Conservation (phyloP, 306 rosid genomes). For the Senna tora region DNA sequence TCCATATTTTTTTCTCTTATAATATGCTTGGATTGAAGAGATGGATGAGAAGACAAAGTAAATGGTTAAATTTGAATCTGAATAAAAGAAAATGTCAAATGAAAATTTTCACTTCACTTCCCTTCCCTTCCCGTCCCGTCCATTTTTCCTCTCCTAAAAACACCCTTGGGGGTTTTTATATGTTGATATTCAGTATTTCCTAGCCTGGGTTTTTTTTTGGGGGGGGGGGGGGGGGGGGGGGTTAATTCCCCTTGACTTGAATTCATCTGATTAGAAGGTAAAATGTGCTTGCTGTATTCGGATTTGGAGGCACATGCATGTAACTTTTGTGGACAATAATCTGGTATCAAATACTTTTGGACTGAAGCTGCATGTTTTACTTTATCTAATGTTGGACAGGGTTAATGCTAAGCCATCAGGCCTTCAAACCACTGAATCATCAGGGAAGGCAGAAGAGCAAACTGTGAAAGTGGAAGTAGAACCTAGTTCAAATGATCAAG, state of each 20-base stretch:
- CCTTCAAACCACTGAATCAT: conserved; percentile 52
- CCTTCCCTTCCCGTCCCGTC: too few species aligned
- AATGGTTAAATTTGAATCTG: too few species aligned
- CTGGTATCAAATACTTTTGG: conserved; percentile 25
- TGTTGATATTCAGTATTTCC: neutral
- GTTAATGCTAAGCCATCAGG: conserved; percentile 60
- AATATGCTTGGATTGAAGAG: too few species aligned
- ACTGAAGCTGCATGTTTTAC: conserved; percentile 4
- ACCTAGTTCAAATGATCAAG: conserved; percentile 40
- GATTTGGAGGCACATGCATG: conserved; percentile 18
- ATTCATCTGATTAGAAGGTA: neutral
- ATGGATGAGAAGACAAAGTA: too few species aligned
- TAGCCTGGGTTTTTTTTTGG: neutral
- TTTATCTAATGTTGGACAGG: conserved; percentile 50
- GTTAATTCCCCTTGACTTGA: neutral
- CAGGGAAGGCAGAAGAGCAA: conserved; percentile 43
- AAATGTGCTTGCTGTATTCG: neutral
- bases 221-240: neutral
- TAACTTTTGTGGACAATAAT: conserved; percentile 12
- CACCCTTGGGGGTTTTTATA: conserved; percentile 2
- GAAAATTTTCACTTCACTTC: too few species aligned
- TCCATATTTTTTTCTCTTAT: too few species aligned
- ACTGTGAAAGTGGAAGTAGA: conserved; percentile 41
- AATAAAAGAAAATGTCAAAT: too few species aligned
- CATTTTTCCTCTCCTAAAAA: too few species aligned